Percentiles rank a stretch among this genome's conserved stretches.
These are phyloP conservation scores for Pancytospora philotis DNA, from an alignment of 371 early-diverging fungal species.

Conservation along the genomic window DNA sequence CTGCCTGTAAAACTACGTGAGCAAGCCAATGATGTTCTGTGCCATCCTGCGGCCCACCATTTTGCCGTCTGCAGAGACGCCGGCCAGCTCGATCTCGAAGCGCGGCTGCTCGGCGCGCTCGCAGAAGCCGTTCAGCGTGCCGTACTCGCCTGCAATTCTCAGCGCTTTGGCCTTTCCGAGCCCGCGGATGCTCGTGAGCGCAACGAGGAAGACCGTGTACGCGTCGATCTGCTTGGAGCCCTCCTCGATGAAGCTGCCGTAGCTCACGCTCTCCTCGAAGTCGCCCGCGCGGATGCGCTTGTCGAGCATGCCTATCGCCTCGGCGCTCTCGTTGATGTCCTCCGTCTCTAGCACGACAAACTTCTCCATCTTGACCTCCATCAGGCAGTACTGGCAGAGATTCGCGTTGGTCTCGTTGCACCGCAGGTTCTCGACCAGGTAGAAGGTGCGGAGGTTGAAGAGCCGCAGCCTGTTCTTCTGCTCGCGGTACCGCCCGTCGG, in stretches of 20 bases:
- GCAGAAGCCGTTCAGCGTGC: slow-evolving; percentile 24
- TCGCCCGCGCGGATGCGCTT: background rate
- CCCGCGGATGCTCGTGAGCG: slow-evolving; percentile 33
- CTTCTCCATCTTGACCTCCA: slow-evolving; percentile 31
- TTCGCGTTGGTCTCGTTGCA: slow-evolving; percentile 21
- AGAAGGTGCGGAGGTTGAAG: slow-evolving; percentile 30
- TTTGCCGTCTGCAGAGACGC: background rate
- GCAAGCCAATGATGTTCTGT: background rate
- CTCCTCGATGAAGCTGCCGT: slow-evolving; percentile 41
- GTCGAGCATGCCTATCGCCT: slow-evolving; percentile 37
- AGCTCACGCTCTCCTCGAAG: slow-evolving; percentile 7
- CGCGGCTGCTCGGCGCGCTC: background rate
- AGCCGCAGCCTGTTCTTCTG: slow-evolving; percentile 66
- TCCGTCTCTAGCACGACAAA: slow-evolving; percentile 53
- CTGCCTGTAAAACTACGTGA: background rate
- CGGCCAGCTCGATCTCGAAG: background rate
- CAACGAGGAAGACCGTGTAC: slow-evolving; percentile 15
- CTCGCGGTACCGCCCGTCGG: slow-evolving; percentile 80
- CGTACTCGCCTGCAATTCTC: slow-evolving; percentile 21
- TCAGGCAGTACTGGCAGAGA: background rate
- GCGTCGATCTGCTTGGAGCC: slow-evolving; percentile 15
- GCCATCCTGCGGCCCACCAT: background rate
- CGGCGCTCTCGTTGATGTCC: slow-evolving; percentile 43
- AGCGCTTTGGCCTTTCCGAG: slow-evolving; percentile 29
- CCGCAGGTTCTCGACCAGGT: slow-evolving; percentile 46